phyloP scores from a whole-genome alignment of 2,329 filamentous ascomycete genomes.

The Mycosphaerelloides madeirae region DNA sequence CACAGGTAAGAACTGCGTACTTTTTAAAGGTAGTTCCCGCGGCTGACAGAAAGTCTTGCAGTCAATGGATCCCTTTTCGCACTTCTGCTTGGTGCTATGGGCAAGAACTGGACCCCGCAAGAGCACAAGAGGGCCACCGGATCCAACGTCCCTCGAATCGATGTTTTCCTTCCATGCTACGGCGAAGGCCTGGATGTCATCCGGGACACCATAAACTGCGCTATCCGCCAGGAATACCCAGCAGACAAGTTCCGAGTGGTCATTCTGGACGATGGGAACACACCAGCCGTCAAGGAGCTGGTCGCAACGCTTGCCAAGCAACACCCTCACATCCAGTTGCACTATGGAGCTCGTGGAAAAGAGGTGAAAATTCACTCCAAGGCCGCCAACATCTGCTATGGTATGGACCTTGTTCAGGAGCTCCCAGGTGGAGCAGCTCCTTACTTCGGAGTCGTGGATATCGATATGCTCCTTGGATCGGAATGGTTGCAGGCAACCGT shows the following conservation, averaged over 20 bases:
- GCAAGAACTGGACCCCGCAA: conserved; percentile 16
- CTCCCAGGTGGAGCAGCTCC: conserved; percentile 19
- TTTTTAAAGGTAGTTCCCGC: background rate
- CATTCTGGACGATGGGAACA: conserved; percentile 15
- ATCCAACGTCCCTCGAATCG: conserved; percentile 10
- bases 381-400: conserved; percentile 16
- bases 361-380: conserved; percentile 17
- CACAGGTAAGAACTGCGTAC: conserved; percentile 6
- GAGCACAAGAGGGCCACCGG: conserved; percentile 10
- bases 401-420: conserved; percentile 17
- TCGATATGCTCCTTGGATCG: conserved; percentile 13
- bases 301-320: conserved; percentile 5
- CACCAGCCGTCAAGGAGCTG: conserved; percentile 7
- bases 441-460: conserved; percentile 17
- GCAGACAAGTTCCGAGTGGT: conserved; percentile 12
- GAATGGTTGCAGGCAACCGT: conserved; percentile 13
- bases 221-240: conserved; percentile 16
- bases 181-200: conserved; percentile 17
- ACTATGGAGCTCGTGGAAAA: conserved; percentile 13
- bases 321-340: conserved; percentile 8
- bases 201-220: conserved; percentile 15
- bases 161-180: conserved; percentile 17
- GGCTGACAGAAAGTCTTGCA: conserved; percentile 1
- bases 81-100: conserved; percentile 9
- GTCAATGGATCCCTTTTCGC: conserved; percentile 12